phyloP scores from a whole-genome alignment of 2,329 filamentous ascomycete species.

The Epichloe typhina region DNA sequence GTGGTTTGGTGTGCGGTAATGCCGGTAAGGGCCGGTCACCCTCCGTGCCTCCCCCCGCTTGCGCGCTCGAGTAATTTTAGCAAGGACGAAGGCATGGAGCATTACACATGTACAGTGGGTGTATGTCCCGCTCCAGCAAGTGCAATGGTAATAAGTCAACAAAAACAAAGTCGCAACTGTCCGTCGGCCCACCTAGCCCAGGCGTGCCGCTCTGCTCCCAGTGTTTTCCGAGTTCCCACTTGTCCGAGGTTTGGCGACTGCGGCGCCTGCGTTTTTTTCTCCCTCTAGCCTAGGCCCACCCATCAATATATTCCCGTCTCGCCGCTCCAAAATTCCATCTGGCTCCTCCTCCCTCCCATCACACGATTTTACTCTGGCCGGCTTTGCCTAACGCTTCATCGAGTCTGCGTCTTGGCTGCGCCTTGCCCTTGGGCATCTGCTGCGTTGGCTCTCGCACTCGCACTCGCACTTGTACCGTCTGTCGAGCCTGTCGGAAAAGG shows the following conservation, averaged over 20 bases:
- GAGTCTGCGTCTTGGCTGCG: conserved; percentile 1
- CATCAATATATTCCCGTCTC: conserved; percentile 5
- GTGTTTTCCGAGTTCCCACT: not conserved
- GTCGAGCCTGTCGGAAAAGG: not conserved
- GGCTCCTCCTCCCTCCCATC: not conserved
- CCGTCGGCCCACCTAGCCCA: no score
- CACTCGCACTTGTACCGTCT: not conserved
- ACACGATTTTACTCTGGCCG: not conserved
- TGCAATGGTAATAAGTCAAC: not conserved
- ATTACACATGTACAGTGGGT: no score
- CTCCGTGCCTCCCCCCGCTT: no score
- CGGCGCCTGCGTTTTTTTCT: conserved; percentile 3
- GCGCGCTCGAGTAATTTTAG: not conserved
- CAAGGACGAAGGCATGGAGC: not conserved
- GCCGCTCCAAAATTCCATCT: not conserved
- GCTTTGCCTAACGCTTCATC: not conserved
- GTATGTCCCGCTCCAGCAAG: not conserved
- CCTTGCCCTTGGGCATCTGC: conserved; percentile 3
- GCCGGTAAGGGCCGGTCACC: no score
- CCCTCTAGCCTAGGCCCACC: conserved; percentile 5
- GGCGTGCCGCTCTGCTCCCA: not conserved
- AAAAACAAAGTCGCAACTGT: not conserved
- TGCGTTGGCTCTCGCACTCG: not conserved
- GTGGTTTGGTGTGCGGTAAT: no score
- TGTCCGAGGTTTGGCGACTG: conserved; percentile 1